Conservation (phyloP, 2,329 filamentous ascomycete species). For the Colletotrichum falcatum region DNA sequence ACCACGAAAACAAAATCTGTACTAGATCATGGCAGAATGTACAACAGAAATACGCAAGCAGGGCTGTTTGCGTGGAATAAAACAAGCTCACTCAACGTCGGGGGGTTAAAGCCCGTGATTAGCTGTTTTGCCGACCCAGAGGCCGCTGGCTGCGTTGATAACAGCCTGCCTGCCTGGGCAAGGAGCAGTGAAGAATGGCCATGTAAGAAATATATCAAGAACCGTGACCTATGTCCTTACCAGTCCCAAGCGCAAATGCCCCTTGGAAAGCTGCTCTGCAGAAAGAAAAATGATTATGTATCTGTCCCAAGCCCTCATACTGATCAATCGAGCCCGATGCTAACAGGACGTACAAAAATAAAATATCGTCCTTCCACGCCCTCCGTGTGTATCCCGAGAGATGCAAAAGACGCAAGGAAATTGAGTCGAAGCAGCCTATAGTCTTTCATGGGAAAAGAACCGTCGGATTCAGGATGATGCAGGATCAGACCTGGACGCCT, state of each 20-base stretch:
- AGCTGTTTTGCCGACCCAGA: not conserved
- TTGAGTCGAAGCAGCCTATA: not conserved
- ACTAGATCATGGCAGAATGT: constrained; percentile 25
- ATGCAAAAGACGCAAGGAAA: not conserved
- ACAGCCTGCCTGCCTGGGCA: not conserved
- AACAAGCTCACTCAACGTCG: constrained; percentile 20
- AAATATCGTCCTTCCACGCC: not conserved
- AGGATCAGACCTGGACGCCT: constrained; percentile 34
- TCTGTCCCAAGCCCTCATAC: constrained; percentile 26
- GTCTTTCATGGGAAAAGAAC: not conserved
- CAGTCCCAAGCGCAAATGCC: not conserved
- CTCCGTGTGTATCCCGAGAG: not conserved
- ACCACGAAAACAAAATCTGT: constrained; percentile 22
- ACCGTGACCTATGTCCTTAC: not conserved
- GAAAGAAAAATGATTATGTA: constrained; percentile 28
- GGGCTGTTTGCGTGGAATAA: constrained; percentile 11
- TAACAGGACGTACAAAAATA: not conserved
- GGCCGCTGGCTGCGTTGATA: not conserved
- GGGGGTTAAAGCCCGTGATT: not conserved
- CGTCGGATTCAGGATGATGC: not conserved
- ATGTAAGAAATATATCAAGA: not conserved
- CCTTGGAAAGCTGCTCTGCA: no score
- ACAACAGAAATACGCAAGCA: constrained; percentile 25
- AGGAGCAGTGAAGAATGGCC: constrained; percentile 1
- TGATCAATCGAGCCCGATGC: constrained; percentile 5